These are phyloP conservation scores for Wallacemonas sp. DNA, from an alignment of 208 protist genomes.

Conservation along the genomic window DNA sequence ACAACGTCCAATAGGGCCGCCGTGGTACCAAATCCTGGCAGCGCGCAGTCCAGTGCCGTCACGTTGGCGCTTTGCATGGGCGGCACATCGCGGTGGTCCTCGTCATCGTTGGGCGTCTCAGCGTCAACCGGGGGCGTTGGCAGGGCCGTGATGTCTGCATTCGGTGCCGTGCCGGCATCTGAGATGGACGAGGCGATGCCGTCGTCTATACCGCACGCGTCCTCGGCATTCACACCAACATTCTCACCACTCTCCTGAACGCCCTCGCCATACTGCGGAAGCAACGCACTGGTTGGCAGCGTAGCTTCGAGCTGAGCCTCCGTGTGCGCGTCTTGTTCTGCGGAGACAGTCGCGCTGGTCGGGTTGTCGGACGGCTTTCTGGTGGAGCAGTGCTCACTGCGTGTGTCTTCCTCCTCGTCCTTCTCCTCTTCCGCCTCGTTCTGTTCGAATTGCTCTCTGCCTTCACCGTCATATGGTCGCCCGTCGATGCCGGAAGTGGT, in stretches of 20 bases:
- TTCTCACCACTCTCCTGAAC: neutral
- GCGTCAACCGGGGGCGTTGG: neutral
- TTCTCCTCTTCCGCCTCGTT: neutral
- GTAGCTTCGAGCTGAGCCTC: neutral
- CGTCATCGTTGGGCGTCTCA: neutral
- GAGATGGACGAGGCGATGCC: neutral
- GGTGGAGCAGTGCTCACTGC: neutral
- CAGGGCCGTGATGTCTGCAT: neutral
- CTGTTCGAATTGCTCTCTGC: neutral
- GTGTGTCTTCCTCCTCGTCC: neutral
- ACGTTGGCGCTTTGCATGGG: too few relatives aligned
- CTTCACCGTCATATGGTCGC: too few relatives aligned
- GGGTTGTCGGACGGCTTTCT: neutral
- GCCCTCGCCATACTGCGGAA: neutral
- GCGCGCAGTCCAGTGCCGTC: too few relatives aligned
- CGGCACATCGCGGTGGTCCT: too few relatives aligned
- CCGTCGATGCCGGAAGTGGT: too few relatives aligned
- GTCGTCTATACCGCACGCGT: neutral
- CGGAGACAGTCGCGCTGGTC: neutral
- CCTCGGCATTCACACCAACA: neutral
- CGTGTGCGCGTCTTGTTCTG: neutral
- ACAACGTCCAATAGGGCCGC: neutral
- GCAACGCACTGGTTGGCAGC: neutral
- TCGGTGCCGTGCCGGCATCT: neutral
- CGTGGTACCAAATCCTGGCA: too few relatives aligned